Conservation (phyloP, 306 rosid species). For the Ormosia semicastrata region DNA sequence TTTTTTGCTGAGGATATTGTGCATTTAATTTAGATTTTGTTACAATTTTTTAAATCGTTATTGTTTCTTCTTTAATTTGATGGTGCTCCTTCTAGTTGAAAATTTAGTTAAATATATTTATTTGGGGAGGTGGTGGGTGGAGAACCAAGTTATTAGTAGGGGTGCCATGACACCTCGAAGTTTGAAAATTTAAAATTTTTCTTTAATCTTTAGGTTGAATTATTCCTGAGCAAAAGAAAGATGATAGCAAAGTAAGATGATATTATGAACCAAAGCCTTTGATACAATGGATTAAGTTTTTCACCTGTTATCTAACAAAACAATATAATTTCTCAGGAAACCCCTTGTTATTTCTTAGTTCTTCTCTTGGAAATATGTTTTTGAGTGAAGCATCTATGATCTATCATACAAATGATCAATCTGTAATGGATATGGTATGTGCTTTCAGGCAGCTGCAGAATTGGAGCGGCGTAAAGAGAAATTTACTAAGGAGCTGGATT, state of each 20-base stretch:
- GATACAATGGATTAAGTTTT: background rate
- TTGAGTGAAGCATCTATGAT: background rate
- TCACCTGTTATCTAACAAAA: background rate
- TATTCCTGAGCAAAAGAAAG: background rate
- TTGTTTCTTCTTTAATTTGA: too few relatives aligned
- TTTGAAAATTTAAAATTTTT: background rate
- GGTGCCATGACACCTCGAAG: background rate
- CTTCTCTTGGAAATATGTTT: background rate
- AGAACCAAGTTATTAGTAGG: background rate
- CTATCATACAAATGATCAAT: background rate
- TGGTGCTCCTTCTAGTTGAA: too few relatives aligned
- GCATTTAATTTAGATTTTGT: background rate
- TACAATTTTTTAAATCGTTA: background rate
- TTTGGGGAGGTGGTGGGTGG: background rate
- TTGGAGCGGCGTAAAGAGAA: constrained; percentile 82
- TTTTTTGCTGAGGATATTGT: background rate
- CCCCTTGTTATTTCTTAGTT: background rate
- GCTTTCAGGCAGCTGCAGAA: constrained; percentile 86
- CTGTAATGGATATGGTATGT: constrained; percentile 14
- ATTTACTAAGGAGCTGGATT: constrained; percentile 78
- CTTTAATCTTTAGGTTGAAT: background rate
- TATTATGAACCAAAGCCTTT: background rate
- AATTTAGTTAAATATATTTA: too few relatives aligned
- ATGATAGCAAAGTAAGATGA: background rate
- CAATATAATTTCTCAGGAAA: background rate